Evolutionary conservation across 2,329 filamentous ascomycete species (phyloP).

Genomic region (Phialophora chinensis): DNA sequence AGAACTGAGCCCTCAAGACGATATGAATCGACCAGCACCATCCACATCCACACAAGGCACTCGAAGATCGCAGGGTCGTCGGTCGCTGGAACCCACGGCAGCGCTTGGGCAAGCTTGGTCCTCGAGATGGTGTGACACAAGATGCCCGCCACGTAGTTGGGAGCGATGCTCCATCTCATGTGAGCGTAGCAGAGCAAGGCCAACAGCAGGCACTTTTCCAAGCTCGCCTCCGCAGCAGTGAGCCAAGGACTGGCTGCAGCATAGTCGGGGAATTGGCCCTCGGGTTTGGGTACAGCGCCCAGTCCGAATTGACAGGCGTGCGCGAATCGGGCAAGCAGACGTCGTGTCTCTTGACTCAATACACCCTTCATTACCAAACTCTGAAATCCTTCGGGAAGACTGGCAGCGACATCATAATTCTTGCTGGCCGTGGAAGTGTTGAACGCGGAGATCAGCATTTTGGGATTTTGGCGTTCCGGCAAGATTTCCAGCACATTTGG

Average conservation of each 20-base stretch:
- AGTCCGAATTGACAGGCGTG: constrained; percentile 13
- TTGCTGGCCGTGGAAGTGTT: neutral
- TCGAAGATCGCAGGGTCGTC: neutral
- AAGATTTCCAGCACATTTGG: constrained; percentile 15
- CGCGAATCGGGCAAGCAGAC: constrained; percentile 12
- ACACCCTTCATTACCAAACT: neutral
- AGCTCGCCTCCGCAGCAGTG: constrained; percentile 6
- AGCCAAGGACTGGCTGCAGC: constrained; percentile 8
- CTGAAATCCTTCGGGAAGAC: neutral
- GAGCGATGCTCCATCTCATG: constrained; percentile 14
- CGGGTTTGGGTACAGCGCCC: constrained; percentile 2
- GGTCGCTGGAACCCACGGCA: neutral
- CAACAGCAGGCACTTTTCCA: constrained; percentile 16
- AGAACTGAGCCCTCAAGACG: constrained; percentile 11
- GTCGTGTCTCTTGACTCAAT: neutral
- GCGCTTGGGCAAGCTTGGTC: constrained; percentile 3
- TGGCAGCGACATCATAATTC: neutral
- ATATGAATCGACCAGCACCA: constrained; percentile 11
- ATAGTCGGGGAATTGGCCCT: constrained; percentile 6
- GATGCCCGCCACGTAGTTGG: constrained; percentile 17
- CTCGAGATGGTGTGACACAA: constrained; percentile 16
- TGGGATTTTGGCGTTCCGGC: neutral
- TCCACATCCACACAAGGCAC: constrained; percentile 17
- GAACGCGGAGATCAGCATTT: neutral
- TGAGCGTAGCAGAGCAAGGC: constrained; percentile 14